phyloP scores from a whole-genome alignment of 768 basidiomycete species.

The Xanthoconium stramineum region DNA sequence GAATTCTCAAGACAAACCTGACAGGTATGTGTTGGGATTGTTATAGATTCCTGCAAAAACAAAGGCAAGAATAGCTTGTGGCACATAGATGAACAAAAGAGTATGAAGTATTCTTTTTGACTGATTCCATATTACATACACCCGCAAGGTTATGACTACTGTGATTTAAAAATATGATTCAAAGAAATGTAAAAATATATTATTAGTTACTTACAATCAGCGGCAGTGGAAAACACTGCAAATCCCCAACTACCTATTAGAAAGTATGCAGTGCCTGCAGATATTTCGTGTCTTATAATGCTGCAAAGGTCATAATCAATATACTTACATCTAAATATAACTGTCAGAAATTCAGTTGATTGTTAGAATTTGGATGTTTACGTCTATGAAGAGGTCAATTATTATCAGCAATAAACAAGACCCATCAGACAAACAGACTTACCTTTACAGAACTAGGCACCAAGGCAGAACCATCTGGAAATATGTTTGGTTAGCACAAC shows the following conservation, averaged over 20 bases:
- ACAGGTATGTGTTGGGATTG: not conserved
- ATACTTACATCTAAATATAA: conserved; percentile 4
- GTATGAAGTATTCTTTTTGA: not conserved
- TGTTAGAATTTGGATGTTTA: not conserved
- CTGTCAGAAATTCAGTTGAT: fast-evolving
- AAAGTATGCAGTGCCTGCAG: not conserved
- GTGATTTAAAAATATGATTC: not conserved
- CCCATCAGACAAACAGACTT: not conserved
- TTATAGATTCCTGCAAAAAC: not conserved
- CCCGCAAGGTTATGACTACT: not conserved
- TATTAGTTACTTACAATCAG: not conserved
- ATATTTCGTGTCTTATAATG: not conserved
- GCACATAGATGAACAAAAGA: not conserved
- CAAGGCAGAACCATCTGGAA: not conserved
- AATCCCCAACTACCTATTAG: not conserved
- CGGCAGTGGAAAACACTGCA: not conserved
- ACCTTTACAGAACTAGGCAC: not conserved
- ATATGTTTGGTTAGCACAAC: not conserved
- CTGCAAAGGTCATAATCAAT: not conserved
- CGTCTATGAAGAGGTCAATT: not conserved
- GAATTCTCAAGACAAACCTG: not conserved
- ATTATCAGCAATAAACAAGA: too few species aligned
- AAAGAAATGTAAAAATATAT: too few species aligned
- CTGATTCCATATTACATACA: not conserved
- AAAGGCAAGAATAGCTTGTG: not conserved